Evolutionary conservation across 768 basidiomycete species (phyloP).

Genomic region (Candolleomyces aberdarensis): DNA sequence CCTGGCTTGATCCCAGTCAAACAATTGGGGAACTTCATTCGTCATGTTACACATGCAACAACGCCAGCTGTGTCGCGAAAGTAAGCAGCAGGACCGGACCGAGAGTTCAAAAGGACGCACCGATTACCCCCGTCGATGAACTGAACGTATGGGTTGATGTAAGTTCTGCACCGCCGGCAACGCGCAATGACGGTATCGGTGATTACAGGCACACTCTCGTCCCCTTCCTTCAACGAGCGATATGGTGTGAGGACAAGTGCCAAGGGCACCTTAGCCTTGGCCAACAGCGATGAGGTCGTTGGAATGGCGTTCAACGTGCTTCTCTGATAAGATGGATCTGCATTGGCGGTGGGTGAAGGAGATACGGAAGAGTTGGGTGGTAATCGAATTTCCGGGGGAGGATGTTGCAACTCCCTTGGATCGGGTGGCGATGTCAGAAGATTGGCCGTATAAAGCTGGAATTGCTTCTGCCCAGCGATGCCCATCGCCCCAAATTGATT

Average conservation of each 20-base stretch:
- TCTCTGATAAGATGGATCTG: slow-evolving; percentile 89
- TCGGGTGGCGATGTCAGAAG: slow-evolving; percentile 91
- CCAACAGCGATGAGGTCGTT: slow-evolving; percentile 80
- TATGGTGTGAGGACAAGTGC: slow-evolving; percentile 90
- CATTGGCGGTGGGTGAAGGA: slow-evolving; percentile 74
- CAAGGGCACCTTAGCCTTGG: slow-evolving; percentile 88
- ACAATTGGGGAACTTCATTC: slow-evolving; percentile 96
- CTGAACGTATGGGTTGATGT: slow-evolving; percentile 96
- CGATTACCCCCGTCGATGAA: slow-evolving; percentile 98
- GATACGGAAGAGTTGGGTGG: slow-evolving; percentile 84
- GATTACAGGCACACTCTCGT: slow-evolving; percentile 83
- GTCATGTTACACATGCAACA: slow-evolving; percentile 99
- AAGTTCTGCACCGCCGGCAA: slow-evolving; percentile 92
- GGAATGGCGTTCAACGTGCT: slow-evolving; percentile 91
- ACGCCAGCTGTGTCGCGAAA: slow-evolving; percentile 65
- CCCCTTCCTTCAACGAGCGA: slow-evolving; percentile 79
- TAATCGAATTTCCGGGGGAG: slow-evolving; percentile 87
- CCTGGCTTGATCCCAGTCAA: slow-evolving; percentile 94
- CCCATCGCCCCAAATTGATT: slow-evolving; percentile 92
- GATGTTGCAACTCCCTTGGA: slow-evolving; percentile 74
- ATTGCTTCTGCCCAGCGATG: slow-evolving; percentile 71
- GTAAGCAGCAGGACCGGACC: neutral
- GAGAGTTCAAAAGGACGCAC: slow-evolving; percentile 28
- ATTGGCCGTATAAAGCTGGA: slow-evolving; percentile 84
- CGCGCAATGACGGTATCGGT: slow-evolving; percentile 94